Conservation (phyloP, 2,329 filamentous ascomycete species). For the Colletotrichum tabaci region DNA sequence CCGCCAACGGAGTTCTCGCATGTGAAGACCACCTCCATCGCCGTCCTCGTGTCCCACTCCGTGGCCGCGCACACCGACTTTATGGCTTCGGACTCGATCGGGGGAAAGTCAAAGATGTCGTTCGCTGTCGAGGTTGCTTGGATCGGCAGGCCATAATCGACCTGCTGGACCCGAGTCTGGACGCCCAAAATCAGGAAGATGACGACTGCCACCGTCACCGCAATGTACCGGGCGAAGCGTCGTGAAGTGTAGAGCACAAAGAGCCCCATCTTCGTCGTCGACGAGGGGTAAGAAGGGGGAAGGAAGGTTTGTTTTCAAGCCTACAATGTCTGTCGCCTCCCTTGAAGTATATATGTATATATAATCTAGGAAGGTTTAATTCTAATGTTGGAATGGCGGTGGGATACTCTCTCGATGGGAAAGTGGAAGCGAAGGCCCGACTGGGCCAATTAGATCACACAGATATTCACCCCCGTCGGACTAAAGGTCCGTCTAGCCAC, state of each 20-base stretch:
- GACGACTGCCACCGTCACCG: not conserved
- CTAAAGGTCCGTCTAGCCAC: no score
- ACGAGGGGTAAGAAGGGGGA: no score
- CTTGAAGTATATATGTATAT: no score
- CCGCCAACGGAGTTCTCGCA: slow-evolving; percentile 57
- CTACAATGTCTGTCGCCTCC: no score
- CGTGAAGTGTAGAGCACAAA: not conserved
- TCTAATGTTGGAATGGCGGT: no score
- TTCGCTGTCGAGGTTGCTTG: not conserved
- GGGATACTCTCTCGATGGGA: no score
- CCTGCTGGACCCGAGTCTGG: not conserved
- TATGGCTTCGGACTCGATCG: not conserved
- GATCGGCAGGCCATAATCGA: not conserved
- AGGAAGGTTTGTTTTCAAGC: no score
- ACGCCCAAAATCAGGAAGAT: not conserved
- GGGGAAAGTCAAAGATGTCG: not conserved
- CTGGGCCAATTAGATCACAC: no score
- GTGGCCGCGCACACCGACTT: slow-evolving; percentile 41
- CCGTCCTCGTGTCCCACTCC: slow-evolving; percentile 44
- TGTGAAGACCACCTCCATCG: slow-evolving; percentile 52
- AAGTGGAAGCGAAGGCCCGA: no score
- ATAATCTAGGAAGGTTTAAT: no score
- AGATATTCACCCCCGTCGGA: no score
- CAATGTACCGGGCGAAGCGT: not conserved
- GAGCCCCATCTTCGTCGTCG: not conserved